phyloP scores from a whole-genome alignment of 2,329 filamentous ascomycete genomes.

The Hymenoscyphus fraxineus region DNA sequence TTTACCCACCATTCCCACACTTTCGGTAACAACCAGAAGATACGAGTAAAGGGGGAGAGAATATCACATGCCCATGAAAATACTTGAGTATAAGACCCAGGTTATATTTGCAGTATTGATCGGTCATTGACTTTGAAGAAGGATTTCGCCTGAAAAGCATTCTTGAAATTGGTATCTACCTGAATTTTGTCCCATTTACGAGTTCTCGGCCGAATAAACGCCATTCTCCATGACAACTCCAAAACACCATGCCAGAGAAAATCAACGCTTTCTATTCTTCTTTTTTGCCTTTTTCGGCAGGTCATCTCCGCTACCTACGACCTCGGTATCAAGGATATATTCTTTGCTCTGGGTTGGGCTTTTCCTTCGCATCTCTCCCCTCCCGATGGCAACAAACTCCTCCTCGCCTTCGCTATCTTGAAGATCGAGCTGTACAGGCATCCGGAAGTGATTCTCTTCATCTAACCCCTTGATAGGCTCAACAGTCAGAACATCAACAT shows the following conservation, averaged over 20 bases:
- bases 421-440: slow-evolving; percentile 91
- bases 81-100: no score
- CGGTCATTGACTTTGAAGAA: no score
- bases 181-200: not conserved
- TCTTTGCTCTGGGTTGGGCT: slow-evolving; percentile 73
- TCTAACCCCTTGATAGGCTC: slow-evolving; percentile 60
- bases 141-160: no score
- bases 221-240: not conserved
- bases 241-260: slow-evolving; percentile 1
- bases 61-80: no score
- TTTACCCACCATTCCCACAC: no score
- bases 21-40: no score
- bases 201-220: slow-evolving; percentile 4
- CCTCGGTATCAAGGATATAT: slow-evolving; percentile 56
- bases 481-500: slow-evolving; percentile 81
- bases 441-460: slow-evolving; percentile 64
- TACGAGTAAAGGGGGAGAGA: no score
- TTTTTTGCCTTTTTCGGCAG: slow-evolving; percentile 21
- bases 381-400: slow-evolving; percentile 66
- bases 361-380: slow-evolving; percentile 81
- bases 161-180: no score
- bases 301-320: slow-evolving; percentile 40
- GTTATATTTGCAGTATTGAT: no score
- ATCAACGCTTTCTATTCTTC: slow-evolving; percentile 25
- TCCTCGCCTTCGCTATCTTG: slow-evolving; percentile 95